phyloP scores from a whole-genome alignment of 805 yeast species.

The Candida xyloterini region DNA sequence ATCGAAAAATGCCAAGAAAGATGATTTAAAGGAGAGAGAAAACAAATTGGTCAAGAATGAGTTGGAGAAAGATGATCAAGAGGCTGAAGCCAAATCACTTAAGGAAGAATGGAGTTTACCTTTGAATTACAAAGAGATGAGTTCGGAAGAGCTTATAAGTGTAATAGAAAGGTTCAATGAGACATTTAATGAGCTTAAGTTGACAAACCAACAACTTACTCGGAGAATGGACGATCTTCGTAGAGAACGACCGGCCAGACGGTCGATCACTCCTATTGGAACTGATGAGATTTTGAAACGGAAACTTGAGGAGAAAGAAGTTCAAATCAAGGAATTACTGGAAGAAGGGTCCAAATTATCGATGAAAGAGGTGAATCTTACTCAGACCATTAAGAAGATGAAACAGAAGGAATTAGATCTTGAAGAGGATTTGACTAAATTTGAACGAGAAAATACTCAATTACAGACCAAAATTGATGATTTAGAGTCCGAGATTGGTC shows the following conservation, averaged over 20 bases:
- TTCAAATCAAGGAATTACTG: constrained; percentile 59
- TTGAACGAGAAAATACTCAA: constrained; percentile 27
- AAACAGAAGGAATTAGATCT: constrained; percentile 41
- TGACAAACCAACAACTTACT: constrained; percentile 12
- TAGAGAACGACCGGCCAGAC: constrained; percentile 16
- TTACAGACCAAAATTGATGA: constrained; percentile 28
- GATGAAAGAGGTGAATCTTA: constrained; percentile 64
- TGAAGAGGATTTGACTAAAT: constrained; percentile 35
- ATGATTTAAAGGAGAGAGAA: constrained; percentile 1
- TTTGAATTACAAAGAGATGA: constrained; percentile 11
- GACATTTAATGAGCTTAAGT: constrained; percentile 4
- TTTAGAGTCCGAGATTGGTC: constrained; percentile 29
- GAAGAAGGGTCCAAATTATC: constrained; percentile 77
- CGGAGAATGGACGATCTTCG: constrained; percentile 31
- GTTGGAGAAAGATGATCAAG: background rate
- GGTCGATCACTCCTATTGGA: constrained; percentile 8
- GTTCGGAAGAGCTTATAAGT: constrained; percentile 13
- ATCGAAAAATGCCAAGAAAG: constrained; percentile 29
- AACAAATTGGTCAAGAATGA: constrained; percentile 2
- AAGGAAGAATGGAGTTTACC: constrained; percentile 13
- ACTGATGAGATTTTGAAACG: constrained; percentile 23
- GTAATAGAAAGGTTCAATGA: constrained; percentile 11
- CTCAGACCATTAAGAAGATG: constrained; percentile 62
- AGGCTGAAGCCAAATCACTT: background rate
- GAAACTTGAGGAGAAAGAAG: constrained; percentile 50